Percentiles rank a stretch among this genome's conserved stretches.
Evolutionary conservation across 2,329 filamentous ascomycete genomes (phyloP).

Genomic region (Stagonosporopsis rhizophila): DNA sequence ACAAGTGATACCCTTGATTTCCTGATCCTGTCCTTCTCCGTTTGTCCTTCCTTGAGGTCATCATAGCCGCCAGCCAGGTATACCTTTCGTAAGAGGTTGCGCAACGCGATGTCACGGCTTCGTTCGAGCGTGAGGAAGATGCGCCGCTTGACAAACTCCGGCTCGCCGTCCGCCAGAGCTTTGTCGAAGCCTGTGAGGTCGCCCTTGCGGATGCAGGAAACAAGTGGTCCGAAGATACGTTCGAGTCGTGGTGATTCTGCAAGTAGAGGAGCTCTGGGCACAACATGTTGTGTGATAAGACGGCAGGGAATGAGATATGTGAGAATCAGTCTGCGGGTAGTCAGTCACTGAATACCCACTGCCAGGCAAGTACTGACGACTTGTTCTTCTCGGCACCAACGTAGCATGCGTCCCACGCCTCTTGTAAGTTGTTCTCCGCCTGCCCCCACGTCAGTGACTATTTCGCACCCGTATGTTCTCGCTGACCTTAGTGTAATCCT

Average conservation of each 20-base stretch:
- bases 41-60: conserved; percentile 72
- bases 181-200: conserved; percentile 84
- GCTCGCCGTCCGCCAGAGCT: conserved; percentile 80
- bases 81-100: conserved; percentile 91
- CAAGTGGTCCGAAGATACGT: conserved; percentile 78
- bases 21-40: conserved; percentile 66
- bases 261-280: conserved; percentile 77
- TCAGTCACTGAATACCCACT: conserved; percentile 12
- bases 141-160: conserved; percentile 90
- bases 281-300: conserved; percentile 82
- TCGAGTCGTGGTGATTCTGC: conserved; percentile 78
- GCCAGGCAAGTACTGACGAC: conserved; percentile 65
- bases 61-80: conserved; percentile 83
- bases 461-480: background rate
- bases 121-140: conserved; percentile 96
- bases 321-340: conserved; percentile 73
- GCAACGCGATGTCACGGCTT: conserved; percentile 86
- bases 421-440: conserved; percentile 65
- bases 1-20: conserved; percentile 79
- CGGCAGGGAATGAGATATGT: conserved; percentile 95
- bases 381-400: conserved; percentile 75
- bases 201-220: conserved; percentile 78
- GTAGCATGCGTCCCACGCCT: conserved; percentile 84
- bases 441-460: conserved; percentile 28
- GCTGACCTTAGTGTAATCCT: conserved; percentile 82